Evolutionary conservation across 1,284 basidiomycete genomes (phyloP).

Genomic region (Ganoderma leucocontextum): DNA sequence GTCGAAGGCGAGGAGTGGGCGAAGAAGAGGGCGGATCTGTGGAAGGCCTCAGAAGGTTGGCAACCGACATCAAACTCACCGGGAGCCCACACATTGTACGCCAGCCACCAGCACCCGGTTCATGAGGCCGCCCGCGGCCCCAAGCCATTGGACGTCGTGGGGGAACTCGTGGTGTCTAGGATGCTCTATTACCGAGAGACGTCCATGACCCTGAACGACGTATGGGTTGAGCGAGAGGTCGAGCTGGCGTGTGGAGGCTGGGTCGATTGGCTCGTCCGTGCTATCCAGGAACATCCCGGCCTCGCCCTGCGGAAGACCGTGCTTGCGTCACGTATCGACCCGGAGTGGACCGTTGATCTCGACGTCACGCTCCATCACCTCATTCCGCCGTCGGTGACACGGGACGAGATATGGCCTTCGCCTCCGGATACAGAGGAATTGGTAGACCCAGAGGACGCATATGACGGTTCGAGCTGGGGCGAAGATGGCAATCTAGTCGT

Average conservation of each 20-base stretch:
- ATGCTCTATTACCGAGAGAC: constrained; percentile 62
- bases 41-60: constrained; percentile 42
- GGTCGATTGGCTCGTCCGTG: constrained; percentile 63
- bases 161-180: constrained; percentile 54
- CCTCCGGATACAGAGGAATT: constrained; percentile 24
- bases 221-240: constrained; percentile 75
- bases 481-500: background rate
- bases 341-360: constrained; percentile 52
- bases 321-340: constrained; percentile 28
- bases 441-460: constrained; percentile 16
- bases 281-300: constrained; percentile 51
- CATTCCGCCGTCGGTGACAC: constrained; percentile 10
- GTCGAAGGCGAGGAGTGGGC: constrained; percentile 45
- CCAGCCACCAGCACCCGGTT: constrained; percentile 57
- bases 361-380: constrained; percentile 23
- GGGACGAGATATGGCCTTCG: constrained; percentile 15
- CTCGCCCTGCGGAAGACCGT: constrained; percentile 31
- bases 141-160: constrained; percentile 56
- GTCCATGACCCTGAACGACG: constrained; percentile 63
- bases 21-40: constrained; percentile 46
- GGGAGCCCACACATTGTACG: constrained; percentile 57
- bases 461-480: constrained; percentile 10
- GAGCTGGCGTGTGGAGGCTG: constrained; percentile 73
- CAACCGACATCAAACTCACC: constrained; percentile 28
- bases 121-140: constrained; percentile 56